phyloP scores from a whole-genome alignment of 2,329 filamentous ascomycete species.

The Colletotrichum viniferum region DNA sequence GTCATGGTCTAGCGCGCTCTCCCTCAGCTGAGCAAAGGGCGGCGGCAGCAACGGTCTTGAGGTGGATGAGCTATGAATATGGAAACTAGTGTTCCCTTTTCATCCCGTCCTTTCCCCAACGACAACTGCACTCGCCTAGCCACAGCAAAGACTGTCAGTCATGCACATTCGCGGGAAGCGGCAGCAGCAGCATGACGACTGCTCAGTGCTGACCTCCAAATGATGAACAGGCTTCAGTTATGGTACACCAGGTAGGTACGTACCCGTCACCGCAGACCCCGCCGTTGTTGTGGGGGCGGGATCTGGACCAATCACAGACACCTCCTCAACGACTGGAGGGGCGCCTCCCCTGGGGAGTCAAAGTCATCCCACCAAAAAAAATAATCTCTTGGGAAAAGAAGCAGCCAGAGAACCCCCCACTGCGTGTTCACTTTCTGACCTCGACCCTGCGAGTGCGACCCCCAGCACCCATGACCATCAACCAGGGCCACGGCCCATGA shows the following conservation, averaged over 20 bases:
- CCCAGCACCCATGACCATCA: slow-evolving; percentile 8
- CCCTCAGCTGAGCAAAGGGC: background rate
- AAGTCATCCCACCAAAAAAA: slow-evolving; percentile 20
- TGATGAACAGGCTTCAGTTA: background rate
- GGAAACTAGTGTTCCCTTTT: background rate
- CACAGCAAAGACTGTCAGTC: background rate
- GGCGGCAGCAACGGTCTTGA: background rate
- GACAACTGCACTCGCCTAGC: background rate
- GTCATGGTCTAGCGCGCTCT: background rate
- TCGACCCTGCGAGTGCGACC: slow-evolving; percentile 10
- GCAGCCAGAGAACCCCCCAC: slow-evolving; percentile 12
- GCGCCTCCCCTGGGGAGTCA: background rate
- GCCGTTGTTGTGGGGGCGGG: background rate
- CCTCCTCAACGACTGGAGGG: slow-evolving; percentile 11
- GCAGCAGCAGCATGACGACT: background rate
- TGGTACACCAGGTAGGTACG: background rate
- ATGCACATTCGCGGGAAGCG: background rate
- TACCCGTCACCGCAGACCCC: background rate
- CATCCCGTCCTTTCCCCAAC: background rate
- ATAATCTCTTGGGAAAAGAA: background rate
- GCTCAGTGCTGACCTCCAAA: background rate
- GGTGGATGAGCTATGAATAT: background rate
- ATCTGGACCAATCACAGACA: background rate
- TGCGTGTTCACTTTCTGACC: background rate
- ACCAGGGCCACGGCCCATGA: background rate